phyloP scores from a whole-genome alignment of 305 asterid species.

The Solanum aculeatissimum region DNA sequence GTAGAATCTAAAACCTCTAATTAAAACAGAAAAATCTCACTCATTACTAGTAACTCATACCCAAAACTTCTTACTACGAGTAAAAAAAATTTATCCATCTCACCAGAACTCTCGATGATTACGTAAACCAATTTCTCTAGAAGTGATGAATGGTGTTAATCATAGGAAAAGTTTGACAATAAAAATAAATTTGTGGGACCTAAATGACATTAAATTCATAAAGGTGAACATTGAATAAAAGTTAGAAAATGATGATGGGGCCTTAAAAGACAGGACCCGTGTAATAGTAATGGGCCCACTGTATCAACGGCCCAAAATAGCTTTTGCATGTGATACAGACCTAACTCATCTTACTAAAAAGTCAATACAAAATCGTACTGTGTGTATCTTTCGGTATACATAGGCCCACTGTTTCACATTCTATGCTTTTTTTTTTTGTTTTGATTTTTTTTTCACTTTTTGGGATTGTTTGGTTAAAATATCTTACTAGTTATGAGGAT shows the following conservation, averaged over 20 bases:
- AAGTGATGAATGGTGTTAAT: neutral
- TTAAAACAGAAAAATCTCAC: neutral
- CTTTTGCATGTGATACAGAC: constrained; percentile 31
- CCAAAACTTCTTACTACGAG: neutral
- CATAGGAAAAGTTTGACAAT: neutral
- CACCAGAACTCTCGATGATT: neutral
- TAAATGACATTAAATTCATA: neutral
- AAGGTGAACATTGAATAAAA: constrained; percentile 24
- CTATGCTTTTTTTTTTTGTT: neutral
- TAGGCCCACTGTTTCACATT: neutral
- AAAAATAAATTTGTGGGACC: neutral
- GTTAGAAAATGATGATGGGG: constrained; percentile 7
- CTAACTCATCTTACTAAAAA: constrained; percentile 19
- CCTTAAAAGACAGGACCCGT: constrained; percentile 25
- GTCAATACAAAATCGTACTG: constrained; percentile 13
- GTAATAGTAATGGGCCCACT: constrained; percentile 15
- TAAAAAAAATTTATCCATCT: neutral
- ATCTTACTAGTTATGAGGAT: neutral
- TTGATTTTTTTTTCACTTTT: neutral
- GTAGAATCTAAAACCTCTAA: neutral
- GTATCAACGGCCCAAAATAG: constrained; percentile 3
- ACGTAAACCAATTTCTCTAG: neutral
- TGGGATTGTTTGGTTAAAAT: neutral
- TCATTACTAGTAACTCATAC: no score
- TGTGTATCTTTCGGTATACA: neutral